Evolutionary conservation across 2,329 filamentous ascomycete genomes (phyloP).

Genomic region (Tolypocladium ophioglossoides): DNA sequence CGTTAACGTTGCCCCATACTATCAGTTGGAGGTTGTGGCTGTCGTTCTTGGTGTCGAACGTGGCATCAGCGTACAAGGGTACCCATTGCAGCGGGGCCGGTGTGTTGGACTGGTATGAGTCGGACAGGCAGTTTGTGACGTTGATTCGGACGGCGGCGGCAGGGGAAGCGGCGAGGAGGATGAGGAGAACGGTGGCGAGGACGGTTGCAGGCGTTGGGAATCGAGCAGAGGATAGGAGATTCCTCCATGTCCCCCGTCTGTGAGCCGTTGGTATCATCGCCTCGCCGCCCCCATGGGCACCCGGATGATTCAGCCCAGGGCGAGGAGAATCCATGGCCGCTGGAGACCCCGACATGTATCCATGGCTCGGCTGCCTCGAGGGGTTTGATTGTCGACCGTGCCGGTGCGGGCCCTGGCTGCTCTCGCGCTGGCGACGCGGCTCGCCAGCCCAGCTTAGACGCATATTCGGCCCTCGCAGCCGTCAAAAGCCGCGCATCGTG

Average conservation of each 20-base stretch:
- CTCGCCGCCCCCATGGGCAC: background rate
- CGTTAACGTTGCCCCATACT: slow-evolving; percentile 86
- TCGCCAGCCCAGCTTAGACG: slow-evolving; percentile 7
- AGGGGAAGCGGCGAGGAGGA: slow-evolving; percentile 28
- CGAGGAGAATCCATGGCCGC: background rate
- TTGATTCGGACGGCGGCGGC: slow-evolving; percentile 56
- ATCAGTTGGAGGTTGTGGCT: slow-evolving; percentile 63
- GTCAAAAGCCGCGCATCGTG: slow-evolving; percentile 14
- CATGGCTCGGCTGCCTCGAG: background rate
- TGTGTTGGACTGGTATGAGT: slow-evolving; percentile 43
- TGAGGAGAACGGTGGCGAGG: slow-evolving; percentile 26
- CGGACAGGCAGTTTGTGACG: slow-evolving; percentile 75
- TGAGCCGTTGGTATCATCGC: background rate
- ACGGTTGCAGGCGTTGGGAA: slow-evolving; percentile 10
- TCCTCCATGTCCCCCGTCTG: background rate
- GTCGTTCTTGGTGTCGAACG: slow-evolving; percentile 52
- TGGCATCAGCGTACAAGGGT: slow-evolving; percentile 63
- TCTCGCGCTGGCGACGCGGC: background rate
- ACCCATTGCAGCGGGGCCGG: slow-evolving; percentile 66
- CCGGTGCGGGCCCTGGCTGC: background rate
- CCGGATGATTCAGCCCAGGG: background rate
- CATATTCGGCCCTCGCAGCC: slow-evolving; percentile 4
- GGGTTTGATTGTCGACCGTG: background rate
- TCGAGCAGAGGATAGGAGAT: background rate
- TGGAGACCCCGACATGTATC: background rate